Conservation (phyloP, 371 early-diverging fungal species). For the Enteropsectra breve region DNA sequence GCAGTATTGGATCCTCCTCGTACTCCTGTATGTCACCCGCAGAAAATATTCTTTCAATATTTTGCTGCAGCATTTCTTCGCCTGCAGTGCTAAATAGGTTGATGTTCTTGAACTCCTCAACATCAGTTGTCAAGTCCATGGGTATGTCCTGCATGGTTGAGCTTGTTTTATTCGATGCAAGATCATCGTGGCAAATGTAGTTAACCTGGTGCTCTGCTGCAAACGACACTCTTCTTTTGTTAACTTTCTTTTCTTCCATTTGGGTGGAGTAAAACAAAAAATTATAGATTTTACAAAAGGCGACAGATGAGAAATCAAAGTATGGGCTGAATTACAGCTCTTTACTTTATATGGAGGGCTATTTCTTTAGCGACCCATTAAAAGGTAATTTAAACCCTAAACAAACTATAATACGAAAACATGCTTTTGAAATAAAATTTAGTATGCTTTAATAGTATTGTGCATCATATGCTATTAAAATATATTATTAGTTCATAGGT, state of each 20-base stretch:
- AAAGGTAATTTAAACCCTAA: no score
- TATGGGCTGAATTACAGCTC: no score
- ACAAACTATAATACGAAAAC: no score
- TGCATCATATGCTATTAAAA: no score
- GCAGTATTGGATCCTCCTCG: not conserved
- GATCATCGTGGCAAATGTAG: slow-evolving; percentile 31
- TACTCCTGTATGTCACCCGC: slow-evolving; percentile 9
- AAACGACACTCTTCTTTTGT: slow-evolving; percentile 41
- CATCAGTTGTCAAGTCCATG: slow-evolving; percentile 33
- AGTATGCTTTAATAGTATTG: no score
- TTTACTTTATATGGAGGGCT: no score
- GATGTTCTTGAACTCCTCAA: slow-evolving; percentile 3
- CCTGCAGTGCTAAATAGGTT: not conserved
- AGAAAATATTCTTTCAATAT: not conserved
- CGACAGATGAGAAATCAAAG: no score
- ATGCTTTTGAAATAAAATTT: no score
- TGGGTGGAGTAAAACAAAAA: not conserved
- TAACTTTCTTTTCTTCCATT: slow-evolving; percentile 38
- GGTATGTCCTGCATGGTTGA: slow-evolving; percentile 12
- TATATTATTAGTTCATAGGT: no score
- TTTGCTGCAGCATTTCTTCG: not conserved
- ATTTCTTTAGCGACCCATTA: no score
- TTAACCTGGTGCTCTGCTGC: slow-evolving; percentile 33
- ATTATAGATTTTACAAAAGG: no score
- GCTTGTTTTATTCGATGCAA: slow-evolving; percentile 3